Percentiles rank a stretch among this genome's conserved stretches.
Evolutionary conservation across 1,284 basidiomycete species (phyloP).

Genomic region (Afroboletus lepidellus): DNA sequence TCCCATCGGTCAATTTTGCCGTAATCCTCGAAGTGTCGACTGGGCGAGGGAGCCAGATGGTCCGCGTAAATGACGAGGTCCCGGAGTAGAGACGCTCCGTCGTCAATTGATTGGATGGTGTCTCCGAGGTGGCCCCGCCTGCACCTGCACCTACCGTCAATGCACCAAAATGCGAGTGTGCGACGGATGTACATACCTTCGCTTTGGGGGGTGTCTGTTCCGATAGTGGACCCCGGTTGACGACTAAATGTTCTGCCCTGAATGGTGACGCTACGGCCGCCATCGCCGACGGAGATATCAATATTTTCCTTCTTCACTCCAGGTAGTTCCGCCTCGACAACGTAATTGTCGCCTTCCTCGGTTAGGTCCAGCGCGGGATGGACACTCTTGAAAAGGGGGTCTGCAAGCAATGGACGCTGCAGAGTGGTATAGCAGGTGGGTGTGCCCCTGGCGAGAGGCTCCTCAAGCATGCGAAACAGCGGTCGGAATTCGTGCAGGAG

Average conservation of each 20-base stretch:
- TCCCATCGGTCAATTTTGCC: constrained; percentile 67
- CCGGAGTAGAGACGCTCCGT: constrained; percentile 58
- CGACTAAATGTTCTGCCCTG: constrained; percentile 54
- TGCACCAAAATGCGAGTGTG: not conserved
- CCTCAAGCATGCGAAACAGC: constrained; percentile 69
- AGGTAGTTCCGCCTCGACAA: constrained; percentile 75
- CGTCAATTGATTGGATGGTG: constrained; percentile 47
- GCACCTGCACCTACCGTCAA: constrained; percentile 13
- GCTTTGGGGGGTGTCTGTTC: constrained; percentile 1
- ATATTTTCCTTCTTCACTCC: constrained; percentile 78
- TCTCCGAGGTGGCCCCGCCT: constrained; percentile 29
- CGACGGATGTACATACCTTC: constrained; percentile 15
- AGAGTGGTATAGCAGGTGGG: constrained; percentile 36
- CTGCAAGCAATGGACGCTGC: constrained; percentile 44
- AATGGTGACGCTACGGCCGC: constrained; percentile 68
- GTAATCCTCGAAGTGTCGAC: constrained; percentile 57
- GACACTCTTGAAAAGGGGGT: constrained; percentile 46
- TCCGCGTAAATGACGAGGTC: constrained; percentile 58
- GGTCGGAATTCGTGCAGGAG: constrained; percentile 72
- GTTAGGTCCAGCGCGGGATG: constrained; percentile 63
- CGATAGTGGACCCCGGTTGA: constrained; percentile 23
- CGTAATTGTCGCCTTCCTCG: constrained; percentile 62
- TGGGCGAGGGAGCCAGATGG: constrained; percentile 65
- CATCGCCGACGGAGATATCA: constrained; percentile 66
- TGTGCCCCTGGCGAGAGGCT: constrained; percentile 50